Evolutionary conservation across 768 basidiomycete species (phyloP).

Genomic region (Leccinum olivaceopallidum): DNA sequence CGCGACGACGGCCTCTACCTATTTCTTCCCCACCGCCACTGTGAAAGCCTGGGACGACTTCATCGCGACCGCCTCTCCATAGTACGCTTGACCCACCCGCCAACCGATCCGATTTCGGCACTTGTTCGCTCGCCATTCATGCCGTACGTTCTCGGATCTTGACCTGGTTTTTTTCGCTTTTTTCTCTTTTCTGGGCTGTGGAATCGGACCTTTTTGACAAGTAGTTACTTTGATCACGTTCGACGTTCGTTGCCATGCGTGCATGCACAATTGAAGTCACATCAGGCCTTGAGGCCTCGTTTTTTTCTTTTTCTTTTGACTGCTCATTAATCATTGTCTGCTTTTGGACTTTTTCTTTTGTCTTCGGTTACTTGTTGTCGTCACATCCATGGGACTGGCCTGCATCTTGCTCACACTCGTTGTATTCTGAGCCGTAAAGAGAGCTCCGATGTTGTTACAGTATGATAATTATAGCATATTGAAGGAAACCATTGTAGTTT

Average conservation of each 20-base stretch:
- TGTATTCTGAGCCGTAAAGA: neutral
- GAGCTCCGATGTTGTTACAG: neutral
- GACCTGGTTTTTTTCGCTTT: neutral
- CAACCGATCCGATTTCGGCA: too few species aligned
- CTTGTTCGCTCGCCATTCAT: neutral
- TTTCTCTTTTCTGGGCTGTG: neutral
- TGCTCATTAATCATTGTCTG: neutral
- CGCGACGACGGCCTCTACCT: conserved; percentile 49
- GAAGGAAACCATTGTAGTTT: too few species aligned
- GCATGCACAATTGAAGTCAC: neutral
- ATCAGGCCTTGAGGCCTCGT: too few species aligned
- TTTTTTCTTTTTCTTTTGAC: neutral
- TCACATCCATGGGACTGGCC: neutral
- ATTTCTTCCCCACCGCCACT: conserved; percentile 54
- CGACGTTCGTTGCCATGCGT: neutral
- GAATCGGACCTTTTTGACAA: neutral
- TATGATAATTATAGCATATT: neutral
- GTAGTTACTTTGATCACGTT: neutral
- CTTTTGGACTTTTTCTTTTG: neutral
- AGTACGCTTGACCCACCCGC: neutral
- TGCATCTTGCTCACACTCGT: too few species aligned
- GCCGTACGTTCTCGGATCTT: neutral
- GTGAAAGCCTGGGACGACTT: conserved; percentile 57
- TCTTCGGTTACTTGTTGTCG: neutral
- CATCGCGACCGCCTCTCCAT: conserved; percentile 40